Base-by-base conservation (phyloP, 331 rosid species). In the Ulmus americana region DNA sequence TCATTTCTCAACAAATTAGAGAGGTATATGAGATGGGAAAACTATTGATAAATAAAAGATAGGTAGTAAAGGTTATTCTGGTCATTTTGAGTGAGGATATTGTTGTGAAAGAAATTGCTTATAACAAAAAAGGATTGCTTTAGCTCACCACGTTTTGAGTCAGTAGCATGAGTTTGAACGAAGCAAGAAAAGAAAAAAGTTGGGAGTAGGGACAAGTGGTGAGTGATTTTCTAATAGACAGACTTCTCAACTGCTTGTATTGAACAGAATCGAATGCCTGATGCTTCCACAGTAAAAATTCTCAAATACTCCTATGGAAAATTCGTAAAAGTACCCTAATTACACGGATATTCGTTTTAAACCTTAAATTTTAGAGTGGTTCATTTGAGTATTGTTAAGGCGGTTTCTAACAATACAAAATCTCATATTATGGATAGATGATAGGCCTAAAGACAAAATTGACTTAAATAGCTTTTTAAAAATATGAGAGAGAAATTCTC, bases 121-220 rank as follows among this genome's bases (percentile, higher is more conserved):
- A 64, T 76, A 70, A 67, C 70, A 39, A 70, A 74, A n/a, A 59
- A 57, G 61, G 15, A 42, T 58, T 55, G 63, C 72, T 74, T 54
- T 71, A 22, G 5, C 64, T 71, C 44, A 44, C 22, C 53, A 18
- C 10, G 22, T 52, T 46, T 63, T 43, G 45, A 72, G 69, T 69
- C 70, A 64, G 70, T 83, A 63, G 75, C 67, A 50, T 63, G 86
- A 79, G 80, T 74, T 80, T 63, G 55, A 65, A 64, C 60, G 52
- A 65, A 64, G 78, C 47, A 83, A 81, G 88, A 80, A 76, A 76
- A 79, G 73, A 61, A 42, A 2, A 2, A 28, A 3, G 4, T 45
- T 50, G 39, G n/a, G 45, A 58, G 55, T 42, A 57, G 81, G 74
- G 59, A 70, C 77, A 61, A 69, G 69, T 69, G 3, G 52, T 55